Evolutionary conservation across 2,329 filamentous ascomycete species (phyloP).

Genomic region (Trichoderma sp.): DNA sequence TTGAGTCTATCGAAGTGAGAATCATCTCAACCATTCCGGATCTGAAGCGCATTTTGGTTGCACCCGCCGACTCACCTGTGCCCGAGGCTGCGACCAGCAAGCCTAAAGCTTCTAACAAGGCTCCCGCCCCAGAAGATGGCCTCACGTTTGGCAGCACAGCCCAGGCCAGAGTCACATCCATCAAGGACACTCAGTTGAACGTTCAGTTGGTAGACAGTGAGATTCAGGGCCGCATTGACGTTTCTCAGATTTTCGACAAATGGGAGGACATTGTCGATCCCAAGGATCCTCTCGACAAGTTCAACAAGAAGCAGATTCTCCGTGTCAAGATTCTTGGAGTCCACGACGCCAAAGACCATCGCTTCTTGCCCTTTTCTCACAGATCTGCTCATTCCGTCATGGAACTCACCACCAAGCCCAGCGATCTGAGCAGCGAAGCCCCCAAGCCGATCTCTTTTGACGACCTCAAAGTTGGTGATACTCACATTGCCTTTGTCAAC

Average conservation of each 20-base stretch:
- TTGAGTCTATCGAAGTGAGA: slow-evolving; percentile 73
- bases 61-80: slow-evolving; percentile 45
- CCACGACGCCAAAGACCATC: slow-evolving; percentile 86
- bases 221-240: slow-evolving; percentile 87
- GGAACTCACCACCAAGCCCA: slow-evolving; percentile 81
- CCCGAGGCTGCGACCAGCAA: slow-evolving; percentile 45
- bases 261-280: slow-evolving; percentile 85
- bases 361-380: slow-evolving; percentile 89
- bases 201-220: slow-evolving; percentile 73
- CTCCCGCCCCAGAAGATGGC: slow-evolving; percentile 60
- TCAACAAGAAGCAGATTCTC: slow-evolving; percentile 70
- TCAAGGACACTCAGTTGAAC: slow-evolving; percentile 92
- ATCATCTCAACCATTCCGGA: slow-evolving; percentile 72
- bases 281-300: slow-evolving; percentile 74
- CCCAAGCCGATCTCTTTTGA: slow-evolving; percentile 65
- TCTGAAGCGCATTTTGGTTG: slow-evolving; percentile 66
- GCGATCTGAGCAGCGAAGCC: slow-evolving; percentile 54
- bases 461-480: slow-evolving; percentile 69
- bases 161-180: slow-evolving; percentile 76
- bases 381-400: slow-evolving; percentile 78
- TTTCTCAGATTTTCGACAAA: slow-evolving; percentile 84
- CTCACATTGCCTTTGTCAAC: slow-evolving; percentile 84
- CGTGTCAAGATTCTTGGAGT: slow-evolving; percentile 79
- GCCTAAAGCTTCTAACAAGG: slow-evolving; percentile 35
- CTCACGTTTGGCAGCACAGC: slow-evolving; percentile 71